phyloP scores from a whole-genome alignment of 169 alveolate species.

The Babesia divergens region DNA sequence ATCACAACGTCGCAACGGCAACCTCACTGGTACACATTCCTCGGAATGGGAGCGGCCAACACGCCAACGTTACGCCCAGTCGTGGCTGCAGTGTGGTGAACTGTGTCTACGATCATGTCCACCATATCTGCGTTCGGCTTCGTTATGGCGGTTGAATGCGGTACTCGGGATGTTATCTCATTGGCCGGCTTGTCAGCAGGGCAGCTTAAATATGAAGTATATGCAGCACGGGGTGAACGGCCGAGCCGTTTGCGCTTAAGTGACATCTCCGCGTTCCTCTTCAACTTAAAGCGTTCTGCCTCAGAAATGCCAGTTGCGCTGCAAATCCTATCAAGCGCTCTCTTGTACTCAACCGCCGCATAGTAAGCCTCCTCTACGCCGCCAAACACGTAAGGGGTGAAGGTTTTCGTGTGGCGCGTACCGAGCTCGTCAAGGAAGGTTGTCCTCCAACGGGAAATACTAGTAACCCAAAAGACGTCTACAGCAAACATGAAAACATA shows the following conservation, averaged over 20 bases:
- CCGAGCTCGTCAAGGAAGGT: constrained; percentile 41
- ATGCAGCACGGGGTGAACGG: not conserved
- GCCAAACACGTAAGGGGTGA: constrained; percentile 61
- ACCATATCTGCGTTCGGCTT: too few relatives aligned
- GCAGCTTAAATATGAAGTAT: not conserved
- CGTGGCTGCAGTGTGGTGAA: too few relatives aligned
- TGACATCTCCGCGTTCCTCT: constrained; percentile 1
- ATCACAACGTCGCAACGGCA: too few relatives aligned
- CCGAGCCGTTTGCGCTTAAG: constrained; percentile 17
- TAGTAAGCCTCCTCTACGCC: constrained; percentile 63
- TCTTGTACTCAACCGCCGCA: constrained; percentile 61
- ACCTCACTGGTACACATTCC: not conserved
- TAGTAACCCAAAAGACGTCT: constrained; percentile 61
- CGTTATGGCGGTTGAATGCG: too few relatives aligned
- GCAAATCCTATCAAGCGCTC: constrained; percentile 45
- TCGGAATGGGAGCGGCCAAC: not conserved
- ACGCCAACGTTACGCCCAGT: too few relatives aligned
- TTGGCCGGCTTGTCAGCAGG: not conserved
- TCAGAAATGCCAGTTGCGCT: constrained; percentile 8
- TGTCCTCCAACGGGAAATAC: constrained; percentile 66
- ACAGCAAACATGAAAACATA: not conserved
- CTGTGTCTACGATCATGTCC: too few relatives aligned
- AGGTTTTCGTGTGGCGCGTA: constrained; percentile 55
- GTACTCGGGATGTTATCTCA: not conserved
- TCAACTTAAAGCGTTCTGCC: not conserved